Percentiles rank a stretch among this genome's conserved stretches.
phyloP scores from a whole-genome alignment of 1,139 yeast genomes.

The Geotrichum klebahnii region DNA sequence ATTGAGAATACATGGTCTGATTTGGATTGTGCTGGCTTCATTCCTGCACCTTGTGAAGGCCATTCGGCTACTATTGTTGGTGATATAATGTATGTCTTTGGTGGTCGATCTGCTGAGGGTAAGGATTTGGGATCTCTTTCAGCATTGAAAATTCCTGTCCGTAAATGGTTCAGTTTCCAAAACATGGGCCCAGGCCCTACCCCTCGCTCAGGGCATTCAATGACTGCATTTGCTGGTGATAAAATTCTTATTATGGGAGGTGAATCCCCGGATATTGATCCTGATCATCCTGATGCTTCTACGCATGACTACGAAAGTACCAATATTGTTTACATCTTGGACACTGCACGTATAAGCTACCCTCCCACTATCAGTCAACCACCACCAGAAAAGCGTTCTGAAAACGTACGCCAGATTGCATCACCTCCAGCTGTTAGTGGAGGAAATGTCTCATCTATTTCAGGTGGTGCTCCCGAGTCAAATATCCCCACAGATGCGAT shows the following conservation, averaged over 20 bases:
- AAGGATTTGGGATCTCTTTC: conserved; percentile 62
- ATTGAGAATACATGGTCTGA: conserved; percentile 58
- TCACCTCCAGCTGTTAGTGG: neutral
- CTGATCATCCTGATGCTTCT: conserved; percentile 24
- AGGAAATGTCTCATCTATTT: too few species aligned
- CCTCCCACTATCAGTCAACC: conserved; percentile 28
- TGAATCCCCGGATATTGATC: conserved; percentile 46
- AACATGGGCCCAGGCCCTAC: conserved; percentile 63
- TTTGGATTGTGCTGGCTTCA: conserved; percentile 50
- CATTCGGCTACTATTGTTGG: conserved; percentile 81
- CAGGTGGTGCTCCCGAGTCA: neutral
- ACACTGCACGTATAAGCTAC: conserved; percentile 41
- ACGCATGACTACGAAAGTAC: conserved; percentile 30
- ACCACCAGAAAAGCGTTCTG: conserved; percentile 8
- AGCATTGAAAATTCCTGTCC: conserved; percentile 70
- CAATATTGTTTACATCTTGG: conserved; percentile 41
- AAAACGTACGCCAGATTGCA: neutral
- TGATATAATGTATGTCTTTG: conserved; percentile 78
- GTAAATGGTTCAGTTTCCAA: conserved; percentile 68
- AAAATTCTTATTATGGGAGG: conserved; percentile 89
- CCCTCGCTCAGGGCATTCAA: conserved; percentile 90
- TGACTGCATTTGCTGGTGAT: conserved; percentile 66
- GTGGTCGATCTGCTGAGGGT: conserved; percentile 83
- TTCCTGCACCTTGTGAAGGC: conserved; percentile 86
- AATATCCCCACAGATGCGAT: neutral